Percentiles rank a stretch among this genome's conserved stretches.
phyloP scores from a whole-genome alignment of 2,329 filamentous ascomycete genomes.

The Paramyrothecium sp. region DNA sequence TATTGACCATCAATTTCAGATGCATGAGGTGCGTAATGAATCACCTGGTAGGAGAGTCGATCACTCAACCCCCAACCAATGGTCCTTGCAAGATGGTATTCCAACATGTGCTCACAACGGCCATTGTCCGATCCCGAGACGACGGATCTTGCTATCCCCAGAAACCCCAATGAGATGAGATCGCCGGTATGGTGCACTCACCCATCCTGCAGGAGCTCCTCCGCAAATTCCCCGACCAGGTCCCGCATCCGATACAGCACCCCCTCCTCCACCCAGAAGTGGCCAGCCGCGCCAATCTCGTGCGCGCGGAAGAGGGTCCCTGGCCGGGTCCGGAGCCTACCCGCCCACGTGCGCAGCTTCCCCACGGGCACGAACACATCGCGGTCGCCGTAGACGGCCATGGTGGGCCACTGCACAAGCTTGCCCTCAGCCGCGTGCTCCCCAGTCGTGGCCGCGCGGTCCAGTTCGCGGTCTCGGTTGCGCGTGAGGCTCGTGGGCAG shows the following conservation, averaged over 20 bases:
- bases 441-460: slow-evolving; percentile 1
- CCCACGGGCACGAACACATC: slow-evolving; percentile 71
- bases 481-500: slow-evolving; percentile 26
- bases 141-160: no score
- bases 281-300: slow-evolving; percentile 54
- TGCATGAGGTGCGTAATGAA: no score
- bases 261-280: slow-evolving; percentile 62
- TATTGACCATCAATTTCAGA: no score
- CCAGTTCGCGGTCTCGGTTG: slow-evolving; percentile 15
- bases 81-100: no score
- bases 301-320: slow-evolving; percentile 44
- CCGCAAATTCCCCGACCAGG: slow-evolving; percentile 23
- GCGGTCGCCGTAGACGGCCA: slow-evolving; percentile 72
- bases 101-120: no score
- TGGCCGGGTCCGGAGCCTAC: slow-evolving; percentile 42
- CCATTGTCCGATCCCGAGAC: no score
- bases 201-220: slow-evolving; percentile 8
- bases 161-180: neutral
- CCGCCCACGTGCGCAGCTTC: slow-evolving; percentile 66
- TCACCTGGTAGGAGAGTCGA: no score
- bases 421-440: slow-evolving; percentile 47
- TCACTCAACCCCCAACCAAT: no score
- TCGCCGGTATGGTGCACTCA: neutral
- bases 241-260: slow-evolving; percentile 33
- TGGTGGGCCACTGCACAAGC: slow-evolving; percentile 55